A percentile compares a stretch with the other conserved stretches of the same genome.
phyloP scores from a whole-genome alignment of 805 yeast species.

The Hanseniaspora meyeri region DNA sequence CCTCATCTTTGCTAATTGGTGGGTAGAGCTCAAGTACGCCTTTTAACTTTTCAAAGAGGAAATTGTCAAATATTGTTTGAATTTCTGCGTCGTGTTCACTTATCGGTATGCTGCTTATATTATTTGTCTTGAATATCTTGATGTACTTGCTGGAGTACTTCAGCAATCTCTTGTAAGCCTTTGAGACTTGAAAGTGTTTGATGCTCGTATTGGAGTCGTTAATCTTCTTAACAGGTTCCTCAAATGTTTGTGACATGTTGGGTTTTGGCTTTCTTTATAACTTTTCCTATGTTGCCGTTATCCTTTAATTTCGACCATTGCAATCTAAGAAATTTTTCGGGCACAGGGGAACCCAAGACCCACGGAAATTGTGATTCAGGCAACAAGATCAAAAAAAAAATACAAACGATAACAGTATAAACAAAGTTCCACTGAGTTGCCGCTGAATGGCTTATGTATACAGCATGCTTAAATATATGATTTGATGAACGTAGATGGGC shows the following conservation, averaged over 20 bases:
- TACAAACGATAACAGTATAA: no score
- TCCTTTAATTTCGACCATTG: no score
- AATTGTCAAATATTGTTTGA: not conserved
- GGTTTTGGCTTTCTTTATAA: not conserved
- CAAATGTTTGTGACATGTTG: not conserved
- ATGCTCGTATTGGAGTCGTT: not conserved
- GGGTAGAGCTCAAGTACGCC: not conserved
- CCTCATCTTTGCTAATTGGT: not conserved
- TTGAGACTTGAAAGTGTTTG: constrained; percentile 4
- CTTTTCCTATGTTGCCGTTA: no score
- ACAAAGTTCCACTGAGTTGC: no score
- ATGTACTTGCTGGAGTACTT: constrained; percentile 6
- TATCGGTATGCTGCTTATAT: not conserved
- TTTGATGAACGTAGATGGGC: no score
- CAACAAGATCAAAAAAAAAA: no score
- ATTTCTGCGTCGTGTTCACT: not conserved
- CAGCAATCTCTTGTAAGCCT: constrained; percentile 4
- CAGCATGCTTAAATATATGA: no score
- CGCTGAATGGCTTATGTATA: no score
- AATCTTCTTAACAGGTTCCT: constrained; percentile 1
- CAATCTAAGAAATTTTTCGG: no score
- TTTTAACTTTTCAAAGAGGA: not conserved
- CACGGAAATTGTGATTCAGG: no score
- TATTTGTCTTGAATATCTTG: not conserved
- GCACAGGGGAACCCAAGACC: no score